Evolutionary conservation across 257 asterid genomes (phyloP).

Genomic region (Sherardia arvensis): DNA sequence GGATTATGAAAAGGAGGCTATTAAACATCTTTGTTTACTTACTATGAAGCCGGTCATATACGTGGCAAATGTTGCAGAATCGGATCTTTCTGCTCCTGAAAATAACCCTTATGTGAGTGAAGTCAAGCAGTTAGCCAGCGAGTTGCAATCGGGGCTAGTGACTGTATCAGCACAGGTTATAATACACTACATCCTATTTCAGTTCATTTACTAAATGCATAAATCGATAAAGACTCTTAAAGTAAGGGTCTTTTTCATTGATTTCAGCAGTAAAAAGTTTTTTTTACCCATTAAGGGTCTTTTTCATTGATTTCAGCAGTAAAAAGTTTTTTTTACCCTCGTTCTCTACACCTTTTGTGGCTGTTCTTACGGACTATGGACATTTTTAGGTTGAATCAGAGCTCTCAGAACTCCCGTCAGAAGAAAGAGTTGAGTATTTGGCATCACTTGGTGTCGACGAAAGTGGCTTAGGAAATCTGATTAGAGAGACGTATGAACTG

Average conservation of each 20-base stretch:
- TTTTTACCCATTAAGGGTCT: not conserved
- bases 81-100: slow-evolving; percentile 81
- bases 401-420: slow-evolving; percentile 88
- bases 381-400: slow-evolving; percentile 82
- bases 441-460: slow-evolving; percentile 80
- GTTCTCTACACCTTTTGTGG: not conserved
- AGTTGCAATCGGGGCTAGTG: slow-evolving; percentile 71
- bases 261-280: not conserved
- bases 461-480: slow-evolving; percentile 91
- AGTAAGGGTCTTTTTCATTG: not conserved
- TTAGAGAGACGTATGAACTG: slow-evolving; percentile 79
- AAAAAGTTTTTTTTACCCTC: not conserved
- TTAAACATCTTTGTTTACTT: slow-evolving; percentile 84
- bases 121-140: slow-evolving; percentile 64
- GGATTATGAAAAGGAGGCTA: slow-evolving; percentile 64
- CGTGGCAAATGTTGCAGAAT: slow-evolving; percentile 94
- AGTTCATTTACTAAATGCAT: slow-evolving; percentile 9
- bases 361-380: not conserved
- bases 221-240: not conserved
- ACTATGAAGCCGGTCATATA: slow-evolving; percentile 93
- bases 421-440: slow-evolving; percentile 80
- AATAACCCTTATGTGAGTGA: slow-evolving; percentile 67
- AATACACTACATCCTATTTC: slow-evolving; percentile 17
- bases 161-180: slow-evolving; percentile 97
- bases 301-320: not conserved